Conservation (phyloP, 2,329 filamentous ascomycete genomes). For the Lomentospora prolificans region DNA sequence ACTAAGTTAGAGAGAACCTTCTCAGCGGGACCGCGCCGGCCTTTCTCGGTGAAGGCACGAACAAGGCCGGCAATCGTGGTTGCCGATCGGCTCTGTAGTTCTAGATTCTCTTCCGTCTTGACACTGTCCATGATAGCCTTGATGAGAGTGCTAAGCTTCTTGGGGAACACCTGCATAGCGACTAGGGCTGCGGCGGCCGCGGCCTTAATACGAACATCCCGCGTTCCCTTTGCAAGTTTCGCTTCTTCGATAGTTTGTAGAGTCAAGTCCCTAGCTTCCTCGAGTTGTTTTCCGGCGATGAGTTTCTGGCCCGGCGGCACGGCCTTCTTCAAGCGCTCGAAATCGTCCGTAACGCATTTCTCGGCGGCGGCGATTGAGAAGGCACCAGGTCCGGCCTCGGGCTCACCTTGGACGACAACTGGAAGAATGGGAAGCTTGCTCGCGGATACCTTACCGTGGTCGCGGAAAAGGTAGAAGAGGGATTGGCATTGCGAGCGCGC, state of each 20-base stretch:
- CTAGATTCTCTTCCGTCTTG: conserved; percentile 85
- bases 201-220: conserved; percentile 78
- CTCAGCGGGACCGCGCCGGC: conserved; percentile 77
- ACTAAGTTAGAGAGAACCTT: conserved; percentile 93
- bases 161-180: conserved; percentile 77
- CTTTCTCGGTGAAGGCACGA: conserved; percentile 71
- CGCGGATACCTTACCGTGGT: conserved; percentile 72
- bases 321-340: conserved; percentile 77
- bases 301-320: conserved; percentile 82
- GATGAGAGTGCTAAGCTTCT: conserved; percentile 87
- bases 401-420: conserved; percentile 87
- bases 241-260: conserved; percentile 69
- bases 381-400: conserved; percentile 81
- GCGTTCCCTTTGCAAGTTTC: conserved; percentile 64
- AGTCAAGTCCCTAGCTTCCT: conserved; percentile 65
- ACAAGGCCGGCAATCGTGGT: conserved; percentile 76
- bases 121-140: conserved; percentile 98
- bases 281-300: conserved; percentile 68
- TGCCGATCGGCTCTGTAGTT: conserved; percentile 79
- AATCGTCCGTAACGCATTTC: conserved; percentile 77
- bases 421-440: conserved; percentile 70
- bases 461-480: conserved; percentile 81
- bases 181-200: conserved; percentile 81
- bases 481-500: conserved; percentile 87
- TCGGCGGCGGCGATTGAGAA: conserved; percentile 85